A percentile compares a stretch with the other conserved stretches of the same genome.
These are phyloP conservation scores for Agrocybe chaxingu DNA, from an alignment of 768 basidiomycete genomes.

Conservation along the genomic window DNA sequence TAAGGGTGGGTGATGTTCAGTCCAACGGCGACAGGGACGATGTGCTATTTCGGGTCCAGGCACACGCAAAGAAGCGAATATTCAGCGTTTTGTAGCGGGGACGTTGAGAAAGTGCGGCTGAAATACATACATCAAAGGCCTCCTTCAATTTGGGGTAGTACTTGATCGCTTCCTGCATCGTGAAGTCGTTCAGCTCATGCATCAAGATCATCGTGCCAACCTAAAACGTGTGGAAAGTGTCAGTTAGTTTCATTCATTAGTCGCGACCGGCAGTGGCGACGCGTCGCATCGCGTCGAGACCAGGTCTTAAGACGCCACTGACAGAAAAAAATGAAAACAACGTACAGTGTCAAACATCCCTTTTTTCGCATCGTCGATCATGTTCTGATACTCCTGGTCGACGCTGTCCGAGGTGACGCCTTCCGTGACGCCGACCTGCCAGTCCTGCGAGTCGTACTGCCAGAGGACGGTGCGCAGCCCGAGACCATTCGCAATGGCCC, in stretches of 20 bases:
- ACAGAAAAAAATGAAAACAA: background rate
- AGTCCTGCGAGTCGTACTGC: conserved; percentile 70
- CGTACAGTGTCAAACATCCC: conserved; percentile 39
- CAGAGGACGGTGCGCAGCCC: conserved; percentile 73
- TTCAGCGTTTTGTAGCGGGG: background rate
- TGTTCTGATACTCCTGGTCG: conserved; percentile 48
- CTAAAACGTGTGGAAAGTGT: conserved; percentile 20
- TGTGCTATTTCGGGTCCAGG: conserved; percentile 22
- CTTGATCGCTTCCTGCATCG: conserved; percentile 59
- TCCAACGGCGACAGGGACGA: conserved; percentile 54
- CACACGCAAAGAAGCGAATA: background rate
- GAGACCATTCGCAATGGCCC: conserved; percentile 64
- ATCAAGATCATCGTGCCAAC: conserved; percentile 50
- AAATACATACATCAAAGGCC: conserved; percentile 40
- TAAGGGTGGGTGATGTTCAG: conserved; percentile 52
- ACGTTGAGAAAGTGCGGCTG: background rate
- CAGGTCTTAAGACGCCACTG: too few relatives aligned
- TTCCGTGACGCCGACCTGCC: conserved; percentile 52
- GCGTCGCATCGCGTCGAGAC: background rate
- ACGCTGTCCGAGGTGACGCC: conserved; percentile 41
- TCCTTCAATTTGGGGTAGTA: conserved; percentile 41
- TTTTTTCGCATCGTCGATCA: conserved; percentile 44
- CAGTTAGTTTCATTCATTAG: background rate
- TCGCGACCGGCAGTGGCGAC: too few relatives aligned
- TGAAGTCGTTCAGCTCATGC: conserved; percentile 60